These are phyloP conservation scores for Cryptococcus sp. DNA, from an alignment of 1,284 basidiomycete genomes.

Conservation along the genomic window DNA sequence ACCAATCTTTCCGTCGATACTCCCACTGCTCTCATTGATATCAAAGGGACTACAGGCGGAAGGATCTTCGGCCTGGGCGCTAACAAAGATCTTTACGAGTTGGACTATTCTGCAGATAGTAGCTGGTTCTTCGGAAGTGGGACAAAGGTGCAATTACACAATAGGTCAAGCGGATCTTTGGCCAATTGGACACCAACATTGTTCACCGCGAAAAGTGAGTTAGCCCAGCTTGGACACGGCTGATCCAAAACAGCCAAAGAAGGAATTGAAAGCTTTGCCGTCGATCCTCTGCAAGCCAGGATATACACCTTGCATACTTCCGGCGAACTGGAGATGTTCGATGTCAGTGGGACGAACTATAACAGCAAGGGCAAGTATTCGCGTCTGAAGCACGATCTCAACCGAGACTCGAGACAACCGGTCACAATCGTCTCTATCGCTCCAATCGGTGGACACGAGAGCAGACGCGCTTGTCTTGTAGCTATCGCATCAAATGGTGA, in stretches of 20 bases:
- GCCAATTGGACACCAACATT: conserved; percentile 37
- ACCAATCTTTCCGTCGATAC: conserved; percentile 79
- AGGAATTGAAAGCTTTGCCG: conserved; percentile 45
- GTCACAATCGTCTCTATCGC: conserved; percentile 47
- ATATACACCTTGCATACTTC: conserved; percentile 42
- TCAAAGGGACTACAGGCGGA: conserved; percentile 76
- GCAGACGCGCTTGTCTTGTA: conserved; percentile 65
- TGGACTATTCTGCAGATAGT: conserved; percentile 87
- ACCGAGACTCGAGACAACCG: conserved; percentile 16
- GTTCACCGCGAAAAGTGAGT: conserved; percentile 27
- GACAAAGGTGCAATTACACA: conserved; percentile 59
- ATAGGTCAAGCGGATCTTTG: conserved; percentile 35
- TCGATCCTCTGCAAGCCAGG: conserved; percentile 40
- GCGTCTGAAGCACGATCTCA: conserved; percentile 25
- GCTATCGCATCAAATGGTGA: conserved; percentile 68
- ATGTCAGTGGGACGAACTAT: conserved; percentile 35
- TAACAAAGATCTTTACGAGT: conserved; percentile 88
- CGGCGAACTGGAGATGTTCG: conserved; percentile 39
- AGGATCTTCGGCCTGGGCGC: conserved; percentile 88
- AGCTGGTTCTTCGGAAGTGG: conserved; percentile 71
- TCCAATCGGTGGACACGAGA: conserved; percentile 49
- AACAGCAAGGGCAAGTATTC: conserved; percentile 28
- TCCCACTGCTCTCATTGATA: conserved; percentile 74
- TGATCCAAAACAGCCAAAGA: conserved; percentile 22
- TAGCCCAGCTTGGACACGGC: neutral